A percentile compares a stretch with the other conserved stretches of the same genome.
These are phyloP conservation scores for Scheffersomyces segobiensis DNA, from an alignment of 1,139 yeast species.

Conservation along the genomic window DNA sequence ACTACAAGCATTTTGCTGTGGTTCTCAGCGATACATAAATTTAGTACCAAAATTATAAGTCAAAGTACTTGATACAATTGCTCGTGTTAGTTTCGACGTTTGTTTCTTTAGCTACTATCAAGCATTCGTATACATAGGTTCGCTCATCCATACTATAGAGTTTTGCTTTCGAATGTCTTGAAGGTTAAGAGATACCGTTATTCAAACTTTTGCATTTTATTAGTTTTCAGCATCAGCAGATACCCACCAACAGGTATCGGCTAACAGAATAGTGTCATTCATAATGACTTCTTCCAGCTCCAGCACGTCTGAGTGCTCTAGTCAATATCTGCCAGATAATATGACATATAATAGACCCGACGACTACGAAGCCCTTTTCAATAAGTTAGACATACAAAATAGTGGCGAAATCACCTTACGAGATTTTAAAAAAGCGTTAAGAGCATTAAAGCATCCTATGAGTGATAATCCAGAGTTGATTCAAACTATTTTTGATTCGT, in stretches of 20 bases:
- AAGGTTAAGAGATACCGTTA: not conserved
- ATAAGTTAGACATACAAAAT: constrained; percentile 51
- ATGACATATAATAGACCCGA: constrained; percentile 8
- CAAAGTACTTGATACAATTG: not conserved
- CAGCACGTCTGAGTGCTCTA: not conserved
- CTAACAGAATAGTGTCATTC: not conserved
- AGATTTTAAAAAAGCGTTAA: constrained; percentile 57
- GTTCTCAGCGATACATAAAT: not conserved
- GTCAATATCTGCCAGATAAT: not conserved
- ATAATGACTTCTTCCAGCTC: not conserved
- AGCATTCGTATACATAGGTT: not conserved
- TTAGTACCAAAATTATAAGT: not conserved
- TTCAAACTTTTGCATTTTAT: not conserved
- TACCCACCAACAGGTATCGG: not conserved
- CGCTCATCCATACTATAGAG: not conserved
- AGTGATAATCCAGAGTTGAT: constrained; percentile 64
- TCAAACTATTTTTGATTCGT: constrained; percentile 51
- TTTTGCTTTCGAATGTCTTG: not conserved
- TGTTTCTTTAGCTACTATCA: not conserved
- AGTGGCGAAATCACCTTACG: constrained; percentile 58
- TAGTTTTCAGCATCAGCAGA: not conserved
- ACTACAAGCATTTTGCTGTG: too few species aligned
- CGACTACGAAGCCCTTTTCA: constrained; percentile 32
- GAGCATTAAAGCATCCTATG: constrained; percentile 61
- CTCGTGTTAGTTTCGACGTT: not conserved